phyloP scores from a whole-genome alignment of 441 rosid species.

The Populus hybrid region DNA sequence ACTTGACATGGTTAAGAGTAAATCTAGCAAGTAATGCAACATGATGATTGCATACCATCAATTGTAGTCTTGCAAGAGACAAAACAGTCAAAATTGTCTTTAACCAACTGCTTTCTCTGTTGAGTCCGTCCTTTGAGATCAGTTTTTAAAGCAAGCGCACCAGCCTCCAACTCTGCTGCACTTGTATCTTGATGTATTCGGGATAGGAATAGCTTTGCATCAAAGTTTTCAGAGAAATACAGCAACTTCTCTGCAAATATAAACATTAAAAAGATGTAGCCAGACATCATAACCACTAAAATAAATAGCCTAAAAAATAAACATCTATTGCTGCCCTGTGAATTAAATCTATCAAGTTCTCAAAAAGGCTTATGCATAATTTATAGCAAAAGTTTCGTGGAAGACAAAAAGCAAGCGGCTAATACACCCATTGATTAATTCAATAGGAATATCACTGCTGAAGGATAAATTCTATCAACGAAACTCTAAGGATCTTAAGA shows the following conservation, averaged over 20 bases:
- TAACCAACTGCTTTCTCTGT: constrained; percentile 93
- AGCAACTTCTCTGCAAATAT: constrained; percentile 77
- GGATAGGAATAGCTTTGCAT: constrained; percentile 87
- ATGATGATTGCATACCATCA: constrained; percentile 62
- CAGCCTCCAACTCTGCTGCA: constrained; percentile 85
- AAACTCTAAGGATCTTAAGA: neutral
- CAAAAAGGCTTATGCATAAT: neutral
- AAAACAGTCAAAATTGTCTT: constrained; percentile 97
- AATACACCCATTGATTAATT: neutral
- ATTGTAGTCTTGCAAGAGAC: constrained; percentile 99
- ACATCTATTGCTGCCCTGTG: neutral
- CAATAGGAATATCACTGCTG: neutral
- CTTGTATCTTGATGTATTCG: constrained; percentile 79
- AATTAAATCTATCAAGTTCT: neutral
- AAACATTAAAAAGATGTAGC: constrained; percentile 9
- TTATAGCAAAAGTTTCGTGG: neutral
- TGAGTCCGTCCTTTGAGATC: constrained; percentile 91
- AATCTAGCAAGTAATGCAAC: constrained; percentile 8
- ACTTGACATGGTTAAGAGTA: constrained; percentile 16
- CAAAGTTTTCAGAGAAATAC: constrained; percentile 87
- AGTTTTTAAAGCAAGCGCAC: constrained; percentile 92
- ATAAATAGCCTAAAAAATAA: neutral
- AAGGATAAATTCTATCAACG: neutral
- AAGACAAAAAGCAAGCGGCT: neutral
- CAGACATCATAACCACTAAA: constrained; percentile 5